A percentile compares a stretch with the other conserved stretches of the same genome.
phyloP scores from a whole-genome alignment of 805 yeast species.

The Jamesozyma hellenica region DNA sequence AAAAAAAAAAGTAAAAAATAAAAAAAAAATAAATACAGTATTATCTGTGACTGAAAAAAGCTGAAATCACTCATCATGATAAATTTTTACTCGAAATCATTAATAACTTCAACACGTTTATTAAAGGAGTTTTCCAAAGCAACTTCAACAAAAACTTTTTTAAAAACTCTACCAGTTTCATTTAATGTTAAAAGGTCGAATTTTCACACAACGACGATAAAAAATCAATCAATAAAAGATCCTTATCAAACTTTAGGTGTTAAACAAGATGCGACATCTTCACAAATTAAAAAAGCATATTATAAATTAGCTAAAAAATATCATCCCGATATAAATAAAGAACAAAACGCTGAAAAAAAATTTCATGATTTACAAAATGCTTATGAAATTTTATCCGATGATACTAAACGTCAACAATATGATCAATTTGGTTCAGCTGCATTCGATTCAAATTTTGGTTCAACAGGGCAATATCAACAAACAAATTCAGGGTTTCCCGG shows the following conservation, averaged over 20 bases:
- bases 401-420: slow-evolving; percentile 74
- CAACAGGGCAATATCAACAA: neutral
- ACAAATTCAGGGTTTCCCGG: slow-evolving; percentile 34
- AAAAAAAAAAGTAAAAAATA: no score
- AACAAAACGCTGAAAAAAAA: slow-evolving; percentile 71
- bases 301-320: slow-evolving; percentile 85
- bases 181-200: neutral
- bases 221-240: slow-evolving; percentile 35
- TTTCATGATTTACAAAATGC: slow-evolving; percentile 93
- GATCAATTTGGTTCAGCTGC: slow-evolving; percentile 90
- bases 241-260: slow-evolving; percentile 85
- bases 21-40: no score
- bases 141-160: neutral
- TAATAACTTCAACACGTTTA: neutral
- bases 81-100: neutral
- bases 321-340: slow-evolving; percentile 96
- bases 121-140: neutral
- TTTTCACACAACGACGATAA: slow-evolving; percentile 11
- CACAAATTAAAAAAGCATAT: slow-evolving; percentile 92
- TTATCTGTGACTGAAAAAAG: no score
- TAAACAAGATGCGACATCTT: slow-evolving; percentile 51
- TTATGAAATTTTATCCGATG: slow-evolving; percentile 82
- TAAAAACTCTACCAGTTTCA: no score
- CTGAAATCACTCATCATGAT: slow-evolving; percentile 1
- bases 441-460: slow-evolving; percentile 49